These are phyloP conservation scores for Ophiostoma quercus DNA, from an alignment of 2,329 filamentous ascomycete species.

Conservation along the genomic window DNA sequence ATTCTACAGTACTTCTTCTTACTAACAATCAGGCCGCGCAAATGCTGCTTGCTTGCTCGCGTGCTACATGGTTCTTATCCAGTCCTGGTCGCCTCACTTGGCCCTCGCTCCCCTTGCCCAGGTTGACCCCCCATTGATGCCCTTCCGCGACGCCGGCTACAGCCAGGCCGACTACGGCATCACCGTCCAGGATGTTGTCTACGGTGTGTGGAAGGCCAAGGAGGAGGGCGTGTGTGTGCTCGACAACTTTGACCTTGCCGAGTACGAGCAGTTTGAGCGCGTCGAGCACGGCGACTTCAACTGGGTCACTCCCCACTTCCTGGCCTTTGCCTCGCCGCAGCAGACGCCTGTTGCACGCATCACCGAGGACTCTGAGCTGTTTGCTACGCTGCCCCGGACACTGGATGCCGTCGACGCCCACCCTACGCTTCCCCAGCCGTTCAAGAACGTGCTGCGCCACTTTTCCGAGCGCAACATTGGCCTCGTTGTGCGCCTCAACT, in stretches of 20 bases:
- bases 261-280: constrained; percentile 92
- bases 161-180: constrained; percentile 96
- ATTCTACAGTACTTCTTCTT: neutral
- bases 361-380: constrained; percentile 65
- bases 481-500: constrained; percentile 91
- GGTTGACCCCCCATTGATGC: constrained; percentile 95
- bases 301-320: constrained; percentile 92
- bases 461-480: constrained; percentile 86
- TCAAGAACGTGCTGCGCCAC: constrained; percentile 92
- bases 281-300: constrained; percentile 99
- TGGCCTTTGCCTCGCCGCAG: constrained; percentile 94
- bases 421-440: constrained; percentile 70
- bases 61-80: constrained; percentile 98
- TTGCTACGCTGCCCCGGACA: constrained; percentile 67
- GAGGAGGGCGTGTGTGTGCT: constrained; percentile 88
- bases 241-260: constrained; percentile 90
- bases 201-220: constrained; percentile 98
- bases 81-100: constrained; percentile 94
- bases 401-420: constrained; percentile 65
- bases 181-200: constrained; percentile 94
- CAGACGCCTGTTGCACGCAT: constrained; percentile 70
- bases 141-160: constrained; percentile 96
- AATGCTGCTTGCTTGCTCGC: constrained; percentile 94
- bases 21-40: constrained; percentile 61
- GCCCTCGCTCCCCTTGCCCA: constrained; percentile 93